phyloP scores from a whole-genome alignment of 2,329 filamentous ascomycete species.

The Neospermospora avenae region DNA sequence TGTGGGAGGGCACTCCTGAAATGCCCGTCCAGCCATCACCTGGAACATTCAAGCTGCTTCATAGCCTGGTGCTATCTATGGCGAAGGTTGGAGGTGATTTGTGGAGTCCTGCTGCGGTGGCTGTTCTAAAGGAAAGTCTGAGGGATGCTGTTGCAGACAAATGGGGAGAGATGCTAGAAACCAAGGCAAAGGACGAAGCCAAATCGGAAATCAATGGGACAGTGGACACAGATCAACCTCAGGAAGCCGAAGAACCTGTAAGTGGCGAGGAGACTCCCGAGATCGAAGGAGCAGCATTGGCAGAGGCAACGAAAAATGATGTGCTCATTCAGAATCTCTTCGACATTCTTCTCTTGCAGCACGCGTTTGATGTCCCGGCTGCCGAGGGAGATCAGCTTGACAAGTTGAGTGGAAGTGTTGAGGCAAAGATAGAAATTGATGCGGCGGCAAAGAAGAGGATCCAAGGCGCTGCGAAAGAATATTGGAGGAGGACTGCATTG shows the following conservation, averaged over 20 bases:
- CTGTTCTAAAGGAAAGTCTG: slow-evolving; percentile 58
- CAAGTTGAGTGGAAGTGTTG: slow-evolving; percentile 41
- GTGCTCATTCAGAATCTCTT: slow-evolving; percentile 59
- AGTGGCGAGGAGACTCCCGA: background rate
- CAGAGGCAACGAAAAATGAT: slow-evolving; percentile 36
- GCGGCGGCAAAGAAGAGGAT: slow-evolving; percentile 51
- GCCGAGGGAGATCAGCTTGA: slow-evolving; percentile 43
- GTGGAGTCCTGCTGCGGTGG: slow-evolving; percentile 71
- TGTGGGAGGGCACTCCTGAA: slow-evolving; percentile 78
- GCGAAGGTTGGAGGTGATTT: slow-evolving; percentile 68
- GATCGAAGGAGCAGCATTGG: too few species aligned
- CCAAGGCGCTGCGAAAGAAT: slow-evolving; percentile 64
- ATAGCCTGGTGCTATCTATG: slow-evolving; percentile 65
- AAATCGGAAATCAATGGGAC: slow-evolving; percentile 17
- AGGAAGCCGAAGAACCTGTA: background rate
- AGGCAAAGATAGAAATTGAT: slow-evolving; percentile 46
- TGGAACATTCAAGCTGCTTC: slow-evolving; percentile 67
- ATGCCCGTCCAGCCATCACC: slow-evolving; percentile 79
- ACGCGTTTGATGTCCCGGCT: slow-evolving; percentile 40
- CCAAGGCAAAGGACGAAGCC: background rate
- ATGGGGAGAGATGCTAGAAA: slow-evolving; percentile 33
- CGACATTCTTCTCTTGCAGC: slow-evolving; percentile 51
- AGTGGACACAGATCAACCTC: background rate
- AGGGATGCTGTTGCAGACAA: slow-evolving; percentile 45
- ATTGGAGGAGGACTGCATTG: slow-evolving; percentile 79